phyloP scores from a whole-genome alignment of 169 alveolate genomes.

The Cryptosporidium sp. region DNA sequence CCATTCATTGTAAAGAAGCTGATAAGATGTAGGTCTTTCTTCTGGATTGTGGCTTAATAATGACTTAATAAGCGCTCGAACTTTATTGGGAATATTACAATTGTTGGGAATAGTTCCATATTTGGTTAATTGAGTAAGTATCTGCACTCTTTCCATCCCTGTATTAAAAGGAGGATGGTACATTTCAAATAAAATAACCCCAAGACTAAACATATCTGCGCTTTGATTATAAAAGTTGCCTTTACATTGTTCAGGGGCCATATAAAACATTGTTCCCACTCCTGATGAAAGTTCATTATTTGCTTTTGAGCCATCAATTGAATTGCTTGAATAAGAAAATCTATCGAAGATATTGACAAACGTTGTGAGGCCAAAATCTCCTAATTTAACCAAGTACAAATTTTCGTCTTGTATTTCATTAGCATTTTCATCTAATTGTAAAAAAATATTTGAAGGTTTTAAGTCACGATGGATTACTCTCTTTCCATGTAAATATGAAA shows the following conservation, averaged over 20 bases:
- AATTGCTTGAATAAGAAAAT: slow-evolving; percentile 9
- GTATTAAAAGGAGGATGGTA: slow-evolving; percentile 85
- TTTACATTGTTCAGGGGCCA: slow-evolving; percentile 87
- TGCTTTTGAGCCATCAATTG: slow-evolving; percentile 47
- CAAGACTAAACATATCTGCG: slow-evolving; percentile 86
- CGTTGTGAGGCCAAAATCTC: slow-evolving; percentile 88
- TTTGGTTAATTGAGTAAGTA: slow-evolving; percentile 49
- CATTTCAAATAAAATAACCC: slow-evolving; percentile 89
- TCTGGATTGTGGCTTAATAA: slow-evolving; percentile 49
- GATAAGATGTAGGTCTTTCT: slow-evolving; percentile 70
- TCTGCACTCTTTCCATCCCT: slow-evolving; percentile 83
- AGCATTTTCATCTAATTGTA: slow-evolving; percentile 81
- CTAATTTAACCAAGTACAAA: slow-evolving; percentile 81
- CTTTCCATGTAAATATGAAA: slow-evolving; percentile 87
- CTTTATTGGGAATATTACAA: slow-evolving; percentile 47
- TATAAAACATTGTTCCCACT: slow-evolving; percentile 87
- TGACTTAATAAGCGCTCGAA: slow-evolving; percentile 26
- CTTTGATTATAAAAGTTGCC: slow-evolving; percentile 85
- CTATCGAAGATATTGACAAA: slow-evolving; percentile 77
- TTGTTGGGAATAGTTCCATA: slow-evolving; percentile 22
- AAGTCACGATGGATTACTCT: slow-evolving; percentile 87
- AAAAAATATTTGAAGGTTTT: slow-evolving; percentile 87
- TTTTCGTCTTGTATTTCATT: slow-evolving; percentile 8
- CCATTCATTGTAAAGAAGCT: slow-evolving; percentile 75
- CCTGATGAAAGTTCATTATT: slow-evolving; percentile 60